A percentile compares a stretch with the other conserved stretches of the same genome.
phyloP scores from a whole-genome alignment of 2,329 filamentous ascomycete species.

The Pseudogymnoascus sp. region DNA sequence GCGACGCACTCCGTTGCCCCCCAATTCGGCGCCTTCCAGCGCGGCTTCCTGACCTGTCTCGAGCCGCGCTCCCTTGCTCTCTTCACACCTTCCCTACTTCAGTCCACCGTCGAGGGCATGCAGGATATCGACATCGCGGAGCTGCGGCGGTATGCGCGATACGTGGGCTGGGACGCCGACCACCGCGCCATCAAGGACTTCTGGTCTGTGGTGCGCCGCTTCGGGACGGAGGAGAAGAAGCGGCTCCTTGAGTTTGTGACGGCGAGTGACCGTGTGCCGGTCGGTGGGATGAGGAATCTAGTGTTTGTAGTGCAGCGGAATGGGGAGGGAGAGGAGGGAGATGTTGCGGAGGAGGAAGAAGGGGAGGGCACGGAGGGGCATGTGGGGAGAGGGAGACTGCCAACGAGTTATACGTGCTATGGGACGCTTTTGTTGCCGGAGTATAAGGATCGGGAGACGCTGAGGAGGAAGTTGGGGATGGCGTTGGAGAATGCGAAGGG shows the following conservation, averaged over 20 bases:
- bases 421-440: conserved; percentile 78
- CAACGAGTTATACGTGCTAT: conserved; percentile 89
- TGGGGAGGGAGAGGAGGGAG: conserved; percentile 48
- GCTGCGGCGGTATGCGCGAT: conserved; percentile 62
- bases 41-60: conserved; percentile 71
- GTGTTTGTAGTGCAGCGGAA: conserved; percentile 79
- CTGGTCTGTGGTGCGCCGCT: conserved; percentile 69
- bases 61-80: conserved; percentile 61
- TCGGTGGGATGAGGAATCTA: conserved; percentile 73
- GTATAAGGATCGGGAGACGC: conserved; percentile 61
- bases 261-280: conserved; percentile 80
- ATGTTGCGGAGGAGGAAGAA: conserved; percentile 15
- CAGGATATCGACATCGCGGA: conserved; percentile 71
- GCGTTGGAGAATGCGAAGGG: conserved; percentile 83
- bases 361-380: background rate
- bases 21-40: conserved; percentile 72
- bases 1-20: conserved; percentile 67
- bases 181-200: conserved; percentile 70
- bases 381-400: conserved; percentile 33
- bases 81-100: conserved; percentile 63
- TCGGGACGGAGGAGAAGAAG: conserved; percentile 59
- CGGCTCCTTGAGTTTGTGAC: conserved; percentile 89
- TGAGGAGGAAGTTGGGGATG: conserved; percentile 69
- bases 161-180: conserved; percentile 68
- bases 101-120: conserved; percentile 73